Conservation (phyloP, 345 rosid species). For the Heritiera fomes region DNA sequence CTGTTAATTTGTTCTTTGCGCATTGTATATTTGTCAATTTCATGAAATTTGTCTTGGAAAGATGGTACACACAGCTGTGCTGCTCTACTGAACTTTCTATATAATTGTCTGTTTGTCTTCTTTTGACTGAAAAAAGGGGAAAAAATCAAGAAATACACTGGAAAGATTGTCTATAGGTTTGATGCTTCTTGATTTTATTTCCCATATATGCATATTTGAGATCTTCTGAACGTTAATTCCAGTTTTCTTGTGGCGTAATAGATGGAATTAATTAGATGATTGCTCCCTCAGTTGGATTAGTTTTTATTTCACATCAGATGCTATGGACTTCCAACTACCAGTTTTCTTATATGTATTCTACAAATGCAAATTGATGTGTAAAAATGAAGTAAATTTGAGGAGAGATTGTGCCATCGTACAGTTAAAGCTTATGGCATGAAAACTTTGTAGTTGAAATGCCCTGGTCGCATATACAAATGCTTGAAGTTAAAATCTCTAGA, state of each 20-base stretch:
- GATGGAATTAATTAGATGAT: background rate
- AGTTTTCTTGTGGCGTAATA: background rate
- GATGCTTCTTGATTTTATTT: background rate
- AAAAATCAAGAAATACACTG: background rate
- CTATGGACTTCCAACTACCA: background rate
- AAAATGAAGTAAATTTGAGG: background rate
- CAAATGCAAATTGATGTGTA: background rate
- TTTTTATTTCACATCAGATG: background rate
- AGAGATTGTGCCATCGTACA: background rate
- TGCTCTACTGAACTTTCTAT: background rate
- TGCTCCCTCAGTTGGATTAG: background rate
- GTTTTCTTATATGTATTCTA: background rate
- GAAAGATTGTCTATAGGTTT: background rate
- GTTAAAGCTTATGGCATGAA: background rate
- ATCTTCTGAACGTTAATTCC: background rate
- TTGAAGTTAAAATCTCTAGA: background rate
- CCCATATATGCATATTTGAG: background rate
- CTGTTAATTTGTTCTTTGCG: slow-evolving; percentile 2
- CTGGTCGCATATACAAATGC: background rate
- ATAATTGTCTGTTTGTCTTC: too few relatives aligned
- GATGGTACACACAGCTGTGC: background rate
- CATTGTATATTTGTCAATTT: background rate
- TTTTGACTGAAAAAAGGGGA: background rate
- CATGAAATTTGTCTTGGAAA: background rate
- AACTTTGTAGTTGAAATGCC: background rate